A percentile compares a stretch with the other conserved stretches of the same genome.
These are phyloP conservation scores for Trichoderma sp. DNA, from an alignment of 2,329 filamentous ascomycete species.

Conservation along the genomic window DNA sequence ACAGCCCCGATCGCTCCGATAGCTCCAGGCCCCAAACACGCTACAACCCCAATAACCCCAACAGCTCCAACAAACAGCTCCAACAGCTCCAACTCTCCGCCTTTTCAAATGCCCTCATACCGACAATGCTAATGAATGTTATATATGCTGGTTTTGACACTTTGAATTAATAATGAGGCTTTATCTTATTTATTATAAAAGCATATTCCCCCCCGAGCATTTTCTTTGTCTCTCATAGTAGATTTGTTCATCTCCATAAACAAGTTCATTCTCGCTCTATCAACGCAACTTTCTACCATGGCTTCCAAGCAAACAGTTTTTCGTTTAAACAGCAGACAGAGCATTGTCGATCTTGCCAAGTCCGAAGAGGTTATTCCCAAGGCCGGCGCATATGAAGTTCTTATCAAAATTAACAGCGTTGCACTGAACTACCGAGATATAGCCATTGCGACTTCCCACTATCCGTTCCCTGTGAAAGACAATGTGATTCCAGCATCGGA, in stretches of 20 bases:
- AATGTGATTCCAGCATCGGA: not conserved
- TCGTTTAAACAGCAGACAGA: not conserved
- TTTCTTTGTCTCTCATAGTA: not conserved
- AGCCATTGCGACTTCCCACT: not conserved
- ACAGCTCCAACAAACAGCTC: not conserved
- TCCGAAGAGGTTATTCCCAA: not conserved
- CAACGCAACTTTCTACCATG: not conserved
- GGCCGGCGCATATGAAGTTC: not conserved
- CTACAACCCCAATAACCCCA: not conserved
- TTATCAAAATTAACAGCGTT: not conserved
- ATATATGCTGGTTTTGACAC: not conserved
- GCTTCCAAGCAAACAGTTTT: not conserved
- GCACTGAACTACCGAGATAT: not conserved
- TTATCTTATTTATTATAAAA: not conserved
- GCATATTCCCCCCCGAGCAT: not conserved
- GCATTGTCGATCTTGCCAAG: not conserved
- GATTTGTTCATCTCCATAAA: not conserved
- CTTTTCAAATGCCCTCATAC: not conserved
- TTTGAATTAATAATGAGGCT: not conserved
- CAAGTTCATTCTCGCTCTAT: not conserved
- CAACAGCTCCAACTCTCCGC: not conserved
- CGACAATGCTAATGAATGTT: not conserved
- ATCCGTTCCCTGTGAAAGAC: not conserved
- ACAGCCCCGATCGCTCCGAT: not conserved
- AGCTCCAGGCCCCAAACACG: not conserved